These are phyloP conservation scores for Ophiostoma perfectum DNA, from an alignment of 2,329 filamentous ascomycete species.

Conservation along the genomic window DNA sequence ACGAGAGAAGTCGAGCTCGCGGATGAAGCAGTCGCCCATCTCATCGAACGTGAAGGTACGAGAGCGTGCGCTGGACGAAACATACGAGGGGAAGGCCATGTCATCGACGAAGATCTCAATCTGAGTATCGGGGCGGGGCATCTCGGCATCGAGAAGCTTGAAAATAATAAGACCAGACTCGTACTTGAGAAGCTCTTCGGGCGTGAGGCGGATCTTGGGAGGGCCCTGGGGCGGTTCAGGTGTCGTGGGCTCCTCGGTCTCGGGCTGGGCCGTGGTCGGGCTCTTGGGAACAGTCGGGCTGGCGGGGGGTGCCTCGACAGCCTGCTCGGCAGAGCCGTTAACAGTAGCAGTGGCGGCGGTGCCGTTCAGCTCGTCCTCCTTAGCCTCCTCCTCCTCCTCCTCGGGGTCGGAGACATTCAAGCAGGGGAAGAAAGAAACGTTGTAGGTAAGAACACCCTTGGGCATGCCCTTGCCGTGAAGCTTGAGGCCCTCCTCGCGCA, in stretches of 20 bases:
- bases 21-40: slow-evolving; percentile 90
- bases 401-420: slow-evolving; percentile 85
- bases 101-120: slow-evolving; percentile 92
- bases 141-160: slow-evolving; percentile 83
- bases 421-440: slow-evolving; percentile 82
- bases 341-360: not conserved
- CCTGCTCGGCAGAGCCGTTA: slow-evolving; percentile 27
- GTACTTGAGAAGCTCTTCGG: slow-evolving; percentile 75
- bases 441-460: slow-evolving; percentile 80
- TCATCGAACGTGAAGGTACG: slow-evolving; percentile 75
- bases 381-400: slow-evolving; percentile 61
- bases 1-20: slow-evolving; percentile 93
- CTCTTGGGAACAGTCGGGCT: slow-evolving; percentile 7
- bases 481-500: slow-evolving; percentile 62
- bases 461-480: slow-evolving; percentile 65
- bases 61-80: slow-evolving; percentile 67
- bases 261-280: slow-evolving; percentile 10
- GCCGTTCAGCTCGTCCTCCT: slow-evolving; percentile 32
- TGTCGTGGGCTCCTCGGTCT: slow-evolving; percentile 21
- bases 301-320: slow-evolving; percentile 39
- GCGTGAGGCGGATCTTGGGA: slow-evolving; percentile 71
- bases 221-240: slow-evolving; percentile 46
- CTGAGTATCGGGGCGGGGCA: slow-evolving; percentile 68
- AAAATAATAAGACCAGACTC: slow-evolving; percentile 93
- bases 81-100: slow-evolving; percentile 84